Evolutionary conservation across 441 rosid species (phyloP), one percentile per base, ranked within the genome.

Genomic region (Manihot esculenta): DNA sequence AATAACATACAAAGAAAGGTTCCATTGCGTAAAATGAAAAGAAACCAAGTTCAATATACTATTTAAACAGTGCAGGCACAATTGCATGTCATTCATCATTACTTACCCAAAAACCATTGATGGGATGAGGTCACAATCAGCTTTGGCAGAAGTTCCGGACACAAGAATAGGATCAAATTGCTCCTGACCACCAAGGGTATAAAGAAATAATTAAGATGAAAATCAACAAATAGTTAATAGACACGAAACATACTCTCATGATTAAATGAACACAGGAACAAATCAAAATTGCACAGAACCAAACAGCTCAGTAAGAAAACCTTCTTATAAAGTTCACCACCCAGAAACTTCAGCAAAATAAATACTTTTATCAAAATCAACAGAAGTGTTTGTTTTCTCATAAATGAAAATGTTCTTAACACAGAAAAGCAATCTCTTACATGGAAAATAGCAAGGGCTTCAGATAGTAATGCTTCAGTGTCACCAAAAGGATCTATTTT

Each of bases 61-160:
- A 44, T 17, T 38, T 38, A 38, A 7, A 7, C 42, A 38, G n/a
- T 17, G 64, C 56, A 62, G 23, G 67, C 62, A 20, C 17, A 65
- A 53, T 33, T 51, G 48, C 3, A 41, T 57, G 45, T n/a, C 41
- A n/a, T n/a, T n/a, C n/a, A n/a, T n/a, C n/a, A 38, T 68, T 66
- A 65, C 92, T 89, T 81, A 92, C 99, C 97, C 97, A 9, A 82
- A 79, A 72, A 90, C 91, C 91, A 90, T 90, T 23, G 90, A 79
- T 12, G 99, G 95, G 48, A 94, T 90, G 51, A 93, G 88, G 80
- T 94, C 97, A 61, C 83, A 84, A 35, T 79, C 74, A 55, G 59
- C 72, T 54, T 76, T 66, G n/a, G 66, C 55, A 67, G 79, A 77
- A 45, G 82, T 59, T 61, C 82, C 88, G 66, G 82, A 66, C 56